These are phyloP conservation scores for Baudoinia panamericana DNA, from an alignment of 495 filamentous ascomycete genomes.

Conservation along the genomic window DNA sequence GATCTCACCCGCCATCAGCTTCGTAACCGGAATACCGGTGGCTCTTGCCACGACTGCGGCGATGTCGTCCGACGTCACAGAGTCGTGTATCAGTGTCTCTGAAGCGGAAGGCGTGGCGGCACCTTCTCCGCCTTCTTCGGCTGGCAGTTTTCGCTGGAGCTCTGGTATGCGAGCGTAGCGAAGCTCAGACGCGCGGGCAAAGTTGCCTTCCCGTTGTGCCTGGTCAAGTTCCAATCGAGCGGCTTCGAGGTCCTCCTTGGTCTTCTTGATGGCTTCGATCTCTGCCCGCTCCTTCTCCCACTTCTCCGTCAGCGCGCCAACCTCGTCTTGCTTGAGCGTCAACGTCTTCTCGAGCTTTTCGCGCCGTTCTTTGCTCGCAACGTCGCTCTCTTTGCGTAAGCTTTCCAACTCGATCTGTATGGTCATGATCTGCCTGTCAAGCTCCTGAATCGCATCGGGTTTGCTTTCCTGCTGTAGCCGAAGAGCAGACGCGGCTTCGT, in stretches of 20 bases:
- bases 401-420: constrained; percentile 96
- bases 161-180: constrained; percentile 73
- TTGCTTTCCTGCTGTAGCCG: constrained; percentile 93
- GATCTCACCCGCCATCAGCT: constrained; percentile 80
- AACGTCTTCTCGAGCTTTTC: constrained; percentile 67
- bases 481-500: constrained; percentile 84
- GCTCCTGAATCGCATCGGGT: constrained; percentile 76
- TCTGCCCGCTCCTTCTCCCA: constrained; percentile 87
- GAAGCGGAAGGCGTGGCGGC: constrained; percentile 20
- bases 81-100: constrained; percentile 70
- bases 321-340: constrained; percentile 60
- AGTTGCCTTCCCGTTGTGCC: constrained; percentile 84
- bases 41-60: constrained; percentile 77
- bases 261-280: constrained; percentile 71
- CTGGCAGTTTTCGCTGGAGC: constrained; percentile 65
- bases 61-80: constrained; percentile 88
- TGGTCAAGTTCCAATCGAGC: constrained; percentile 74
- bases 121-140: constrained; percentile 42
- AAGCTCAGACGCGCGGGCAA: constrained; percentile 73
- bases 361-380: constrained; percentile 74
- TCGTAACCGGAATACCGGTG: constrained; percentile 84
- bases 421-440: constrained; percentile 91
- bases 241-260: constrained; percentile 71
- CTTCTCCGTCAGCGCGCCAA: constrained; percentile 48
- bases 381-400: constrained; percentile 83